These are phyloP conservation scores for Physcomitrium patens DNA, from an alignment of 225 moss, liverwort and hornwort genomes.

Conservation along the genomic window DNA sequence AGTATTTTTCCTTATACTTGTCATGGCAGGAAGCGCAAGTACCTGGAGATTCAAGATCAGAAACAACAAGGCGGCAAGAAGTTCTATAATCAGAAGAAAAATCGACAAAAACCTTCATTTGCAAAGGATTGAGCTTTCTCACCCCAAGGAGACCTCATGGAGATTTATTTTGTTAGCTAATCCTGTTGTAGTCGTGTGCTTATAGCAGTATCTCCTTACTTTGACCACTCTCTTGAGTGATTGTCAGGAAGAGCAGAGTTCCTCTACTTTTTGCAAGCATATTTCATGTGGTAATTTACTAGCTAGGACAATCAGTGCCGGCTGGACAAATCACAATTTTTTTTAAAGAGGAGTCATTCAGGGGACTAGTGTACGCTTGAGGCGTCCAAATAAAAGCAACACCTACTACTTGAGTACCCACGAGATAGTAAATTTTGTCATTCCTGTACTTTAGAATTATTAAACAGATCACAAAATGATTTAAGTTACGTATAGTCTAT, in stretches of 20 bases:
- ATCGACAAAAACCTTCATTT: conserved; percentile 69
- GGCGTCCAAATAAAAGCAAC: neutral
- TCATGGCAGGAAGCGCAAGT: conserved; percentile 74
- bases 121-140: conserved; percentile 47
- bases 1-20: conserved; percentile 7
- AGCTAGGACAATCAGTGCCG: neutral
- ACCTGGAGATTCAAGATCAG: conserved; percentile 70
- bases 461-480: too few relatives aligned
- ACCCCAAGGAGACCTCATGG: neutral
- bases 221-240: neutral
- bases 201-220: neutral
- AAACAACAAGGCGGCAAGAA: conserved; percentile 79
- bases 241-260: neutral
- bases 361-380: neutral
- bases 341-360: neutral
- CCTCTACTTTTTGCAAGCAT: neutral
- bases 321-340: neutral
- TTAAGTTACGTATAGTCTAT: too few relatives aligned
- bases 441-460: too few relatives aligned
- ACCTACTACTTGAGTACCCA: neutral
- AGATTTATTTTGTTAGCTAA: neutral
- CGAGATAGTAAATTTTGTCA: neutral
- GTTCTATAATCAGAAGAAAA: conserved; percentile 73
- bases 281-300: neutral
- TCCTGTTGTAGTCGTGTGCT: neutral